Conservation (phyloP, 2,329 filamentous ascomycete species). For the Coleophoma eucalyptorum region DNA sequence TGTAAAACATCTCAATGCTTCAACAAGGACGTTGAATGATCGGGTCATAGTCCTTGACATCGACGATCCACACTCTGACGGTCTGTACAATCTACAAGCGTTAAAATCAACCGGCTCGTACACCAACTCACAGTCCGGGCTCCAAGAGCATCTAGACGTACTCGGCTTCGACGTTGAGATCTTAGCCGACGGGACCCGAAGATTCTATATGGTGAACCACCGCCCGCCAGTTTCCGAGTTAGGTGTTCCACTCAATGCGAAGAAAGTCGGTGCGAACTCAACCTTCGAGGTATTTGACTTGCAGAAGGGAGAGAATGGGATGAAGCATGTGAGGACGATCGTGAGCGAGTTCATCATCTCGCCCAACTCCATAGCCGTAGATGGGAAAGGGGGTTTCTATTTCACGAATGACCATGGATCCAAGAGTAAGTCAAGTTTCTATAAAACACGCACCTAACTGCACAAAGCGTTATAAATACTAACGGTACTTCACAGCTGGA, state of each 20-base stretch:
- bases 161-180: conserved; percentile 25
- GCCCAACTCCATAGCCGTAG: conserved; percentile 26
- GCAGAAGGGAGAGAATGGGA: conserved; percentile 8
- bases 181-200: conserved; percentile 8
- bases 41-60: conserved; percentile 15
- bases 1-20: conserved; percentile 4
- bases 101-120: conserved; percentile 9
- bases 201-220: conserved; percentile 29
- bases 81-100: conserved; percentile 6
- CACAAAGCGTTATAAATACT: neutral
- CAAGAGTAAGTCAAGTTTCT: conserved; percentile 14
- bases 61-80: conserved; percentile 9
- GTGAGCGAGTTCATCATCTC: conserved; percentile 19
- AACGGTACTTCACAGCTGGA: neutral
- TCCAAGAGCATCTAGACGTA: conserved; percentile 18
- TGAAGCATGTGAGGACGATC: conserved; percentile 27
- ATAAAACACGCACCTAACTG: too few species aligned
- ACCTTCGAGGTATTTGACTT: conserved; percentile 30
- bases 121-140: neutral
- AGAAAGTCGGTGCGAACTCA: conserved; percentile 24
- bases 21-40: conserved; percentile 8
- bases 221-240: conserved; percentile 20
- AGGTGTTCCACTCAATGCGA: conserved; percentile 20
- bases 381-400: conserved; percentile 23
- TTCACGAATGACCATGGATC: conserved; percentile 29